Conservation (phyloP, 2,329 filamentous ascomycete genomes). For the Plenodomus lindquistii region DNA sequence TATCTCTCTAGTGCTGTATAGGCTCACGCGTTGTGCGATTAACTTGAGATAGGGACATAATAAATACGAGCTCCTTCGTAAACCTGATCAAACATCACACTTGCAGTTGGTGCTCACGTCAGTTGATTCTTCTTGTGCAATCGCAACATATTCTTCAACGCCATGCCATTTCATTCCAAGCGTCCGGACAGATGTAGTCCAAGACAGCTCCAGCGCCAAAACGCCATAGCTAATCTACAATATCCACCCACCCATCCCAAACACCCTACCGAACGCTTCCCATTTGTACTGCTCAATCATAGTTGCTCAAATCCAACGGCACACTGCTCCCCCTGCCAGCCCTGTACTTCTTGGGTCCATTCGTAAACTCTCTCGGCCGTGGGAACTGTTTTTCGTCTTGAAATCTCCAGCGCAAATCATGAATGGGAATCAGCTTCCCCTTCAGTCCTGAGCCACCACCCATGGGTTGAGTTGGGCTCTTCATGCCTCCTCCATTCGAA, state of each 20-base stretch:
- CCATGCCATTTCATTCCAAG: neutral
- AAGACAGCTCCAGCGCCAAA: conserved; percentile 1
- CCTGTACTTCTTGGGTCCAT: conserved; percentile 77
- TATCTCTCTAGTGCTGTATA: no score
- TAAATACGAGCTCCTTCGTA: no score
- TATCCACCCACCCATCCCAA: conserved; percentile 8
- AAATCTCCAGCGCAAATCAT: conserved; percentile 85
- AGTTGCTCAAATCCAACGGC: conserved; percentile 76
- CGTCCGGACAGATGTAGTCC: neutral
- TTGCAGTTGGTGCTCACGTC: neutral
- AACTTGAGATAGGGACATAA: no score
- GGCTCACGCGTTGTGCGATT: no score
- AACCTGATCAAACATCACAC: neutral
- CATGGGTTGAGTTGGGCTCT: conserved; percentile 26
- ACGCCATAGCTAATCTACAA: conserved; percentile 27
- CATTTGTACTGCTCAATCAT: conserved; percentile 44
- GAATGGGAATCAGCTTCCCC: conserved; percentile 58
- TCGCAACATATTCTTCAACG: neutral
- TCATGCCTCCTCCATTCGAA: conserved; percentile 44
- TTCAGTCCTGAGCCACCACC: conserved; percentile 24
- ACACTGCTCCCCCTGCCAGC: conserved; percentile 94
- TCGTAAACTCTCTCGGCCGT: conserved; percentile 78
- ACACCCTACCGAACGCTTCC: neutral
- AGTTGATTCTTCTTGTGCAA: neutral
- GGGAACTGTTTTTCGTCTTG: conserved; percentile 80